These are phyloP conservation scores for Flueggea neowawraea DNA, from an alignment of 441 rosid genomes.

Conservation along the genomic window DNA sequence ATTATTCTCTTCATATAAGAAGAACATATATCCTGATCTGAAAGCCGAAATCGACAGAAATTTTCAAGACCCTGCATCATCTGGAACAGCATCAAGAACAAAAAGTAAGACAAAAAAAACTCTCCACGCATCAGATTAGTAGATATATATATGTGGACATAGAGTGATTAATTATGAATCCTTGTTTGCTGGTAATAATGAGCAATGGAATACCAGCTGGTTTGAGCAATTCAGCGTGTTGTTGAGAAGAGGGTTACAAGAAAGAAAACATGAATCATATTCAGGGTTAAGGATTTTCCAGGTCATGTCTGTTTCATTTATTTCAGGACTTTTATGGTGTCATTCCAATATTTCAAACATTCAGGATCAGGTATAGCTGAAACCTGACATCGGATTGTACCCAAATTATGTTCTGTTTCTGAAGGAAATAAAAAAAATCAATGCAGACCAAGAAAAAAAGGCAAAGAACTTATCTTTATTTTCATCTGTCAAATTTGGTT, in stretches of 20 bases:
- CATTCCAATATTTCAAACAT: constrained; percentile 54
- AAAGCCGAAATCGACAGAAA: constrained; percentile 50
- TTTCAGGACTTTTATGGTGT: constrained; percentile 90
- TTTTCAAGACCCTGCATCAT: constrained; percentile 19
- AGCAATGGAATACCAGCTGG: constrained; percentile 76
- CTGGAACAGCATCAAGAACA: constrained; percentile 13
- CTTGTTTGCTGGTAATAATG: constrained; percentile 28
- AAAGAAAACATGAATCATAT: constrained; percentile 82
- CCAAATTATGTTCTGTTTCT: not conserved
- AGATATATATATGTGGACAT: not conserved
- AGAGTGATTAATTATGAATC: not conserved
- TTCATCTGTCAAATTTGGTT: no score
- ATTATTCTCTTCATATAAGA: constrained; percentile 60
- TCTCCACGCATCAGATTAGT: not conserved
- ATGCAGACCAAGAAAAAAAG: no score
- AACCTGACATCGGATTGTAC: no score
- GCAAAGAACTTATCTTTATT: no score
- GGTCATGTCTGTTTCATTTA: constrained; percentile 73
- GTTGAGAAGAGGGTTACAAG: constrained; percentile 61
- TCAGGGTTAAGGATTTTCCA: constrained; percentile 76
- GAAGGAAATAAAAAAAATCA: no score
- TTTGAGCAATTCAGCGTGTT: constrained; percentile 74
- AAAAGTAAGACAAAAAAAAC: constrained; percentile 29
- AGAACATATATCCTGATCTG: constrained; percentile 47
- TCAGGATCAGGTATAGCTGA: constrained; percentile 72